These are phyloP conservation scores for Coniella lustricola DNA, from an alignment of 2,329 filamentous ascomycete species.

Conservation along the genomic window DNA sequence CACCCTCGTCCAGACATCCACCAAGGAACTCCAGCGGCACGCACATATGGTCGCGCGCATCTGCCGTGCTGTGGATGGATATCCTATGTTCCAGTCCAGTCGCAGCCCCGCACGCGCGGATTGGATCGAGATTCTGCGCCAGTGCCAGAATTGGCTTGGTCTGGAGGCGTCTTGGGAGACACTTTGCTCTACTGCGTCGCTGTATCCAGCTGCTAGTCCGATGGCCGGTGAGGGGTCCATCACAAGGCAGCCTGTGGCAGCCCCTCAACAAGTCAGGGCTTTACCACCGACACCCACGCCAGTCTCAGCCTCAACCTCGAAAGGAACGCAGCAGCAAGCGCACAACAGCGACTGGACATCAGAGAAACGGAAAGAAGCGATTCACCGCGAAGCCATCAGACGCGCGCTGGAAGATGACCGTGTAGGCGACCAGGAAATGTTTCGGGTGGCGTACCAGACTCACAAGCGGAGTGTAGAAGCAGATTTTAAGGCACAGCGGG, in stretches of 20 bases:
- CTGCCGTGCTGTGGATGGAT: slow-evolving; percentile 66
- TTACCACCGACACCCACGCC: no score
- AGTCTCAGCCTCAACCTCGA: no score
- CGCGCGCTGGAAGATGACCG: slow-evolving; percentile 62
- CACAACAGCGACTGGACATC: slow-evolving; percentile 1
- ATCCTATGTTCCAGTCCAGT: slow-evolving; percentile 70
- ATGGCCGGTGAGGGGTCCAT: slow-evolving; percentile 20
- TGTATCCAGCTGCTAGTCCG: slow-evolving; percentile 22
- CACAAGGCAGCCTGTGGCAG: no score
- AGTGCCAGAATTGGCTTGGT: slow-evolving; percentile 62
- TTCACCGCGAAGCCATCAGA: slow-evolving; percentile 58
- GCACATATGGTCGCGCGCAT: slow-evolving; percentile 76
- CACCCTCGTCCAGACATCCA: slow-evolving; percentile 69
- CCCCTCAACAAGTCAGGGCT: no score
- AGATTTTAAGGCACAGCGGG: slow-evolving; percentile 30
- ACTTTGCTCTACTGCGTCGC: slow-evolving; percentile 56
- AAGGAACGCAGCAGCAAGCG: slow-evolving; percentile 32
- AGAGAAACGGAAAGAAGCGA: slow-evolving; percentile 40
- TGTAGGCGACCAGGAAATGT: slow-evolving; percentile 59
- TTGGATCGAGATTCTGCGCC: slow-evolving; percentile 69
- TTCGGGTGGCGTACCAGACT: slow-evolving; percentile 56
- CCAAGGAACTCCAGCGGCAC: slow-evolving; percentile 70
- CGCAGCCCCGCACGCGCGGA: slow-evolving; percentile 67
- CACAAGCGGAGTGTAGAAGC: slow-evolving; percentile 52
- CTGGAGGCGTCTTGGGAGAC: slow-evolving; percentile 61